Percentiles rank a stretch among this genome's conserved stretches.
Conservation (phyloP, 768 basidiomycete genomes). For the Kondoa subrosea region DNA sequence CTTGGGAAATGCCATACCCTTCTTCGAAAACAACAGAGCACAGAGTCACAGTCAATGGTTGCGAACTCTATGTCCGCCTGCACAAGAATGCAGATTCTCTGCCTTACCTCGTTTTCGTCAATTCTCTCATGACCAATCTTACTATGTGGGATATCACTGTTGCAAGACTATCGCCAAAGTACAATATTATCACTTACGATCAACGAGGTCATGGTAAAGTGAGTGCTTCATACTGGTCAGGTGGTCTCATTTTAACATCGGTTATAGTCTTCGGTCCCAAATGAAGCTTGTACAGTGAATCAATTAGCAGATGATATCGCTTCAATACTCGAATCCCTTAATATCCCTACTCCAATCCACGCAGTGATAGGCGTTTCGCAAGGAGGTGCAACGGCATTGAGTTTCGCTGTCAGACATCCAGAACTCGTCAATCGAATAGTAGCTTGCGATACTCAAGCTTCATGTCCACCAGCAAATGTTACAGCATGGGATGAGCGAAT, state of each 20-base stretch:
- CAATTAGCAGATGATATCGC: constrained; percentile 30
- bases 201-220: constrained; percentile 32
- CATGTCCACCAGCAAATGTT: constrained; percentile 29
- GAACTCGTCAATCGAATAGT: constrained; percentile 24
- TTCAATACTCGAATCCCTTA: constrained; percentile 25
- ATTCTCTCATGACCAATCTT: constrained; percentile 32
- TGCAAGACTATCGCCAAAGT: constrained; percentile 26
- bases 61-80: constrained; percentile 8
- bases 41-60: background rate
- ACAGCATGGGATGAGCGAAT: constrained; percentile 33
- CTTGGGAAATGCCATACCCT: constrained; percentile 21
- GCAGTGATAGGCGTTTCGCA: constrained; percentile 33
- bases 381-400: constrained; percentile 31
- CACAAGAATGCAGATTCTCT: constrained; percentile 17
- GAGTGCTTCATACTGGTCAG: background rate
- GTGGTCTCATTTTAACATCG: too few relatives aligned
- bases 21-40: constrained; percentile 6
- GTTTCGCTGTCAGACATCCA: constrained; percentile 29
- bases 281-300: constrained; percentile 26
- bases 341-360: constrained; percentile 25
- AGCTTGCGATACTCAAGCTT: constrained; percentile 31
- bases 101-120: constrained; percentile 30
- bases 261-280: constrained; percentile 29
- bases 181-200: constrained; percentile 31
- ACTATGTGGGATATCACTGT: constrained; percentile 30